A percentile compares a stretch with the other conserved stretches of the same genome.
These are phyloP conservation scores for Vanrija pseudolonga DNA, from an alignment of 1,284 basidiomycete genomes.

Conservation along the genomic window DNA sequence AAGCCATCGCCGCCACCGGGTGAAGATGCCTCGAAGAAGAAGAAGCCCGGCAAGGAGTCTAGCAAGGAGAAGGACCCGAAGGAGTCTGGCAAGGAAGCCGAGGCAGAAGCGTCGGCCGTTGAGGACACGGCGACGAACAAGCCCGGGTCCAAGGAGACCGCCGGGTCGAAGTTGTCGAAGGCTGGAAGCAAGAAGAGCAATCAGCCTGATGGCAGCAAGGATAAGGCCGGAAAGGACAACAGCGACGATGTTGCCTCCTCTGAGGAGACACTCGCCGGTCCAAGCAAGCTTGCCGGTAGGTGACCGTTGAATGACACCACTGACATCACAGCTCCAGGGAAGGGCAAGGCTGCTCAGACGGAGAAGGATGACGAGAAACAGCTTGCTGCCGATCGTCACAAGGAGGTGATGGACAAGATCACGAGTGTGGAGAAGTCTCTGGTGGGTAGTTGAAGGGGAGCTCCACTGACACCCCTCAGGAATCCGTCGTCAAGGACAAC, in stretches of 20 bases:
- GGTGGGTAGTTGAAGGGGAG: no score
- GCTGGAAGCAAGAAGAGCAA: background rate
- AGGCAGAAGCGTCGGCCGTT: no score
- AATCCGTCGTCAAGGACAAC: background rate
- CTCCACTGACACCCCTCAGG: background rate
- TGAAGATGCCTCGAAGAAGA: no score
- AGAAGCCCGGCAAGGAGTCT: no score
- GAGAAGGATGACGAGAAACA: constrained; percentile 27
- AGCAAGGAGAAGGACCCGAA: no score
- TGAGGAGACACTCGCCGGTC: no score
- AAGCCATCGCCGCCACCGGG: background rate
- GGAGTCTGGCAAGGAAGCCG: no score
- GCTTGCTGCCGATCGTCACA: background rate
- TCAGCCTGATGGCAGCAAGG: constrained; percentile 1
- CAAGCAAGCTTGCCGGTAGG: background rate
- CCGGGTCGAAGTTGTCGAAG: background rate
- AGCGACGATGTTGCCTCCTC: no score
- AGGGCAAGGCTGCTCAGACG: no score
- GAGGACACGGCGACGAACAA: background rate
- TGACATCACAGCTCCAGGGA: no score
- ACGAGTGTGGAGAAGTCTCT: no score
- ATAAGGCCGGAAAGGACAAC: constrained; percentile 25
- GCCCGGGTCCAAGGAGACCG: background rate
- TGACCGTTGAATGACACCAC: background rate
- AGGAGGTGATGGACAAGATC: background rate